Evolutionary conservation across 352 stramenopile species (phyloP), one percentile per base, ranked within the genome.

Genomic region (Pythium sukuiense): DNA sequence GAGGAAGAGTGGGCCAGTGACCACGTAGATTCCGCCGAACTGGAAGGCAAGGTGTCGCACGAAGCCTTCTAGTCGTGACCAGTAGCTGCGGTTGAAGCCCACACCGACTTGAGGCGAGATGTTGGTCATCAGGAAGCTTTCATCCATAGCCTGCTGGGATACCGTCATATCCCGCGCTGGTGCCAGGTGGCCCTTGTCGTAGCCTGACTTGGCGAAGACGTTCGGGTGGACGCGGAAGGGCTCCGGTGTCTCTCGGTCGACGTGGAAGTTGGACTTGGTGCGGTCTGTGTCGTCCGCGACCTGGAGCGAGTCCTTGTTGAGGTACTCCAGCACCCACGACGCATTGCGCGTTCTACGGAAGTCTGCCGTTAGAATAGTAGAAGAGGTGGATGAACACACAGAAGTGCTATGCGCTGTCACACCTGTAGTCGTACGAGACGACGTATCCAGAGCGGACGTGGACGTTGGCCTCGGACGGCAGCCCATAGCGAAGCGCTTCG

Each of bases 91-190:
- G 64, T 97, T 97, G 65, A 97, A 96, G 24, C 87, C 87, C 27
- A 78, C 84, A 39, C 87, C 88, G 48, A 96, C 69, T 67, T 99
- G 96, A 0, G 96, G 96, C 27, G 88, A 97, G 61, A 98, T 94
- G 74, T 99, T 99, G 55, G 82, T 96, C 76, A 99, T 95, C n/a
- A 93, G 76, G 66, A 98, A 99, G 56, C 94, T 98, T 73, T 98
- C 93, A 62, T 97, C 73, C 80, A 97, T 92, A 29, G 83, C 80
- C 37, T 83, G 57, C 58, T 98, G 88, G 14, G 85, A 89, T 6
- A 75, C 71, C 7, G 71, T 72, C 82, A 98, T 98, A 69, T 98
- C 87, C 86, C 87, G 73, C 48, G 93, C 95, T 45, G 95, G 93
- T 39, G 93, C 94, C 61, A 98, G 76, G 70, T 99, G 96, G 27